Evolutionary conservation across 1,284 basidiomycete species (phyloP).

Genomic region (Gymnopus androsaceus): DNA sequence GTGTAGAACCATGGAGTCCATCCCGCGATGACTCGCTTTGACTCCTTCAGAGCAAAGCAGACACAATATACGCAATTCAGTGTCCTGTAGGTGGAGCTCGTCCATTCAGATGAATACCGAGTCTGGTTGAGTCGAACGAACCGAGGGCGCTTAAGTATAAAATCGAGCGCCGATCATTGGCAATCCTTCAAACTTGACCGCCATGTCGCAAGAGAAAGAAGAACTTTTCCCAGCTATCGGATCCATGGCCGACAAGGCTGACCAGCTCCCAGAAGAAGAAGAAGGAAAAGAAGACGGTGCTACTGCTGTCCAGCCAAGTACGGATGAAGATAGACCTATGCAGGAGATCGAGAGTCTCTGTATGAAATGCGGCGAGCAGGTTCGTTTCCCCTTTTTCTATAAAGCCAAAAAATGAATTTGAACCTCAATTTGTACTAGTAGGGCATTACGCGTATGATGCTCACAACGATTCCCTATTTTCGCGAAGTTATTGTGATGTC

Average conservation of each 20-base stretch:
- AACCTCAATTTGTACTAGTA: constrained; percentile 38
- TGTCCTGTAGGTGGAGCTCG: no score
- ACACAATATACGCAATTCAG: no score
- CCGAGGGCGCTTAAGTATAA: no score
- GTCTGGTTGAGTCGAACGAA: no score
- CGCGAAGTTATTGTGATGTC: constrained; percentile 95
- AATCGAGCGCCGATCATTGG: no score
- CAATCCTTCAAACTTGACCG: no score
- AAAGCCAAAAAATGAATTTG: neutral
- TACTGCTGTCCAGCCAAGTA: constrained; percentile 20
- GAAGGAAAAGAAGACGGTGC: constrained; percentile 9
- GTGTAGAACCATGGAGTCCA: no score
- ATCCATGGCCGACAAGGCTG: constrained; percentile 41
- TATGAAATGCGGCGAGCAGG: constrained; percentile 92
- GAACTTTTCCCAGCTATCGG: constrained; percentile 49
- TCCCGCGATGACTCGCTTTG: no score
- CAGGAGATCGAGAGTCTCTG: constrained; percentile 91
- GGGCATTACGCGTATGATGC: constrained; percentile 89
- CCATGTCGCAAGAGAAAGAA: constrained; percentile 15
- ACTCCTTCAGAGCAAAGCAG: no score
- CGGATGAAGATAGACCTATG: constrained; percentile 65
- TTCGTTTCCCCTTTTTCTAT: constrained; percentile 35
- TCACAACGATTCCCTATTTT: constrained; percentile 97
- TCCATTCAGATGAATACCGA: no score
- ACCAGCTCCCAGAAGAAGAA: constrained; percentile 28